Base-by-base conservation (phyloP, 371 early-diverging fungal genomes). In the Syncephalis plumigaleata region DNA sequence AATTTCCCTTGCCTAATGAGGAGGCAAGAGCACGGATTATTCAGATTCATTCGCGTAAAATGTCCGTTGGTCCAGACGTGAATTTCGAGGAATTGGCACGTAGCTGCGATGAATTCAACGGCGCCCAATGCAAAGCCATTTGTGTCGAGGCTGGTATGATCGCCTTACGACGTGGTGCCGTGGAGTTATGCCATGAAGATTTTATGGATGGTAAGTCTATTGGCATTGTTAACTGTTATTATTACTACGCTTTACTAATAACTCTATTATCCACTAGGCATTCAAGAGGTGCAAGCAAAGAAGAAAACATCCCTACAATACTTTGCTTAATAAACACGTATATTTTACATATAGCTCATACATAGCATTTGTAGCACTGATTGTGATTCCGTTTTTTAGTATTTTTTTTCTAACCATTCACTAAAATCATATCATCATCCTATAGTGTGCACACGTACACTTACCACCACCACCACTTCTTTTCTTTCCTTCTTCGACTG, bases 141-240 rank as follows among this genome's bases (percentile, higher is more conserved):
- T 99, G 98, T 69, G 97, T 98, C 42, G 98, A 98, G 66, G 98
- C 98, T 13, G 97, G 99, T 55, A 99, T 99, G 99, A 74, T 93
- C 63, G 99, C 99, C 13, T 65, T 99, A 40, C 71, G 98, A 37
- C 75, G 96, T 42, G 88, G 90, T 2, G 91, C 83, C 16, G 71
- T 75, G 9, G 81, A 87, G 57, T 82, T 99, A 50, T 70, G 67
- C 46, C 99, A 99, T 53, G 98, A 97, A 64, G 99, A 99, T 59
- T 98, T 95, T 68, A 92, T 98, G 89, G 97, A 98, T 59, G 96
- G 93, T 57, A 56, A 47, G 42, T 54, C 49, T 25, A 23, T n/a
- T 0, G 16, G 13, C 8, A 24, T 7, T 27, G 42, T 43, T 4
- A 15, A 2, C 48, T 23, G 8, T 9, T 25, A 36, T 22, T 0